A percentile compares a stretch with the other conserved stretches of the same genome.
These are phyloP conservation scores for Penicillium pancosmium DNA, from an alignment of 495 filamentous ascomycete genomes.

Conservation along the genomic window DNA sequence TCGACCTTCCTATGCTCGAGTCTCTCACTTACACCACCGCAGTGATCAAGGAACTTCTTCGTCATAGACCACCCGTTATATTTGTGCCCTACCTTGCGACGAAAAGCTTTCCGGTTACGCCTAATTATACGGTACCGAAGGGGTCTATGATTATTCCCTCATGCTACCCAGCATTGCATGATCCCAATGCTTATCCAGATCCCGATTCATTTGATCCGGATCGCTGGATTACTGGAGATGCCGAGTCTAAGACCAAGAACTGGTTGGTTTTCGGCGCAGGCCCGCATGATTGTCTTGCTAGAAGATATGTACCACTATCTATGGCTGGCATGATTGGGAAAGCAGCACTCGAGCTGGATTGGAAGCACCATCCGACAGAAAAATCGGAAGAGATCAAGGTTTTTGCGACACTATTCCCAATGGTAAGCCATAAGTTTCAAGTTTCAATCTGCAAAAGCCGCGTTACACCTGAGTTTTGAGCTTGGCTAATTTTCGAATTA, in stretches of 20 bases:
- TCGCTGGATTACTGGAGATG: conserved; percentile 84
- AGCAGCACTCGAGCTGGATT: conserved; percentile 78
- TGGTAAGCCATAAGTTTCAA: conserved; percentile 52
- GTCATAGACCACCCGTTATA: conserved; percentile 89
- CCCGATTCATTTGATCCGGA: conserved; percentile 84
- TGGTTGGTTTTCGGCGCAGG: conserved; percentile 94
- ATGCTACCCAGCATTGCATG: conserved; percentile 83
- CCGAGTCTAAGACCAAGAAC: conserved; percentile 90
- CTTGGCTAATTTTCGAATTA: conserved; percentile 5
- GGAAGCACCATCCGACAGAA: conserved; percentile 79
- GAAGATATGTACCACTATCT: conserved; percentile 83
- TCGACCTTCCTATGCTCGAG: conserved; percentile 82
- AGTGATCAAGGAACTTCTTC: conserved; percentile 86
- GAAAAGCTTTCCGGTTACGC: conserved; percentile 84
- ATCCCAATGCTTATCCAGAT: conserved; percentile 82
- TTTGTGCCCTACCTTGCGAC: conserved; percentile 95
- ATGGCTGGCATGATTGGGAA: conserved; percentile 88
- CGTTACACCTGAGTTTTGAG: background rate
- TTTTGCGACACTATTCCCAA: conserved; percentile 93
- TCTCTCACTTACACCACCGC: conserved; percentile 85
- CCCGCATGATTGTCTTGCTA: conserved; percentile 89
- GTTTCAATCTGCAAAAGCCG: background rate
- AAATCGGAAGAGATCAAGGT: conserved; percentile 88
- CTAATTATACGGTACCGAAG: conserved; percentile 83
- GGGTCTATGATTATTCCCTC: conserved; percentile 89